These are phyloP conservation scores for Calonectria leucothoes DNA, from an alignment of 2,329 filamentous ascomycete species.

Conservation along the genomic window DNA sequence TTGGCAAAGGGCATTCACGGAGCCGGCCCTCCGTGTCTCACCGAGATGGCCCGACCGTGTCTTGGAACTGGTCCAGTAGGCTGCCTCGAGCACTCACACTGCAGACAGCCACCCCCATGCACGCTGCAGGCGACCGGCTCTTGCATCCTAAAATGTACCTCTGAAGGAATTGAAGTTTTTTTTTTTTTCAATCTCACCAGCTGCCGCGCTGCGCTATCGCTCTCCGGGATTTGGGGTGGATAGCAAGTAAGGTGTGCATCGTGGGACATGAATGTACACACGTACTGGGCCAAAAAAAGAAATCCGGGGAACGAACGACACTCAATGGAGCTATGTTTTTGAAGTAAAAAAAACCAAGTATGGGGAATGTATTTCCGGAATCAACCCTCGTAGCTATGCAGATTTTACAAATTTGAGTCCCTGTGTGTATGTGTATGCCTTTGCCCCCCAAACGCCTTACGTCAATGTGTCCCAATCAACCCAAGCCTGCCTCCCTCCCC, in stretches of 20 bases:
- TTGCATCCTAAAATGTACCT: conserved; percentile 8
- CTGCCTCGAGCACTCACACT: conserved; percentile 7
- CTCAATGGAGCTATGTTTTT: neutral
- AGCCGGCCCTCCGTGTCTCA: neutral
- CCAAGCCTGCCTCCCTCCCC: neutral
- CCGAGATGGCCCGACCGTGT: conserved; percentile 30
- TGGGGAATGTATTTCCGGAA: conserved; percentile 13
- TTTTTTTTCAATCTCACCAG: neutral
- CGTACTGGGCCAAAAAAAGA: neutral
- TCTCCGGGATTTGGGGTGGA: neutral
- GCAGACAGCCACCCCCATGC: conserved; percentile 17
- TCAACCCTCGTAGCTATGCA: conserved; percentile 6
- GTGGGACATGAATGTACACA: too few relatives aligned
- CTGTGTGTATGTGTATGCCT: conserved; percentile 6
- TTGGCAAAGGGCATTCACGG: neutral
- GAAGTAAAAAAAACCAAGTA: neutral
- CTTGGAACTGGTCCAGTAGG: conserved; percentile 15
- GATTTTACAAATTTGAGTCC: conserved; percentile 3
- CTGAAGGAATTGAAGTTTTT: neutral
- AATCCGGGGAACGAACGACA: conserved; percentile 16
- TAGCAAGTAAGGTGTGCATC: conserved; percentile 10
- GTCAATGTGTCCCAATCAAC: conserved; percentile 16
- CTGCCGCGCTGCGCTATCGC: neutral
- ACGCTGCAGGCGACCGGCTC: conserved; percentile 21
- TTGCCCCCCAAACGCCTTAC: conserved; percentile 28